phyloP scores from a whole-genome alignment of 106 monocot species.

The Platanthera zijinensis region DNA sequence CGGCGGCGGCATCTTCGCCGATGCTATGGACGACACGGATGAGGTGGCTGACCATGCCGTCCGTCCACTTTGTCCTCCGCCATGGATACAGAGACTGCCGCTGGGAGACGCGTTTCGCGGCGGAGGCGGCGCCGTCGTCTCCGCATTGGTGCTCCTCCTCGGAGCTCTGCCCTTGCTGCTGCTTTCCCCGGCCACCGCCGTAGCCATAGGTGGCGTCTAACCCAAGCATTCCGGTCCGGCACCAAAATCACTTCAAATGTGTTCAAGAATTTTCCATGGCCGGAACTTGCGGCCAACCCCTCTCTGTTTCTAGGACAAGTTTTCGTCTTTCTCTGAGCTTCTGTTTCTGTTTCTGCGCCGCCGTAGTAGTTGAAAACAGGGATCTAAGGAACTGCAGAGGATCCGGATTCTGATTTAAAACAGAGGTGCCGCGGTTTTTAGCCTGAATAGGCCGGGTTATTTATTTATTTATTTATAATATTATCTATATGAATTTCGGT shows the following conservation, averaged over 20 bases:
- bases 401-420: no score
- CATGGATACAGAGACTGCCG: constrained; percentile 38
- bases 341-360: neutral
- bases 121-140: constrained; percentile 8
- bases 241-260: neutral
- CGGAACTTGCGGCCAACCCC: neutral
- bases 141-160: constrained; percentile 15
- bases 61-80: constrained; percentile 98
- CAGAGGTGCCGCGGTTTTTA: neutral
- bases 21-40: constrained; percentile 68
- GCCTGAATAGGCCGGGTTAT: no score
- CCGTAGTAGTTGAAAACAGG: neutral
- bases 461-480: no score
- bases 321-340: neutral
- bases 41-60: constrained; percentile 75
- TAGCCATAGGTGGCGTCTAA: neutral
- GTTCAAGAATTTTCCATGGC: neutral
- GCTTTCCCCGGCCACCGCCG: constrained; percentile 13
- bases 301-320: neutral
- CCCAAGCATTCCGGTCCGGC: neutral
- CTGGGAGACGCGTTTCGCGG: neutral
- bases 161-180: constrained; percentile 18
- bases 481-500: neutral
- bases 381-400: no score
- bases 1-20: constrained; percentile 55